Evolutionary conservation across 257 asterid species (phyloP).

Genomic region (Osmanthus fragrans): DNA sequence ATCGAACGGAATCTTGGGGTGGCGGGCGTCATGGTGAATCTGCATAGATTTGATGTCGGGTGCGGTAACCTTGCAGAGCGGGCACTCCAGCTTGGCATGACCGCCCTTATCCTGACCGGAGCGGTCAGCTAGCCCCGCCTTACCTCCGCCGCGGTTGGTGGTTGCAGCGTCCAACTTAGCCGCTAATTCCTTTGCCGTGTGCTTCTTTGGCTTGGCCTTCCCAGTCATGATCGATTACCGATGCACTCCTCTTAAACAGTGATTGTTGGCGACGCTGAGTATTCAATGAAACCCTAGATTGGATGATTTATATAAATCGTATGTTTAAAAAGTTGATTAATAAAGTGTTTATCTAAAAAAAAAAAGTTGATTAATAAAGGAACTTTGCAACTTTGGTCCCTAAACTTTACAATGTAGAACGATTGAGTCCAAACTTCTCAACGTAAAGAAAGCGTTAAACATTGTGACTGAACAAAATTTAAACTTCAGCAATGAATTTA

Average conservation of each 20-base stretch:
- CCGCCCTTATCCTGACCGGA: slow-evolving; percentile 77
- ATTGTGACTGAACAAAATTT: too few species aligned
- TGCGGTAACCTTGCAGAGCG: slow-evolving; percentile 76
- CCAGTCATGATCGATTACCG: slow-evolving; percentile 58
- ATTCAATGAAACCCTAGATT: neutral
- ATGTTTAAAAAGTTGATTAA: too few species aligned
- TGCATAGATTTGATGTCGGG: slow-evolving; percentile 85
- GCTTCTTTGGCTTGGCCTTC: slow-evolving; percentile 93
- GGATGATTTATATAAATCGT: neutral
- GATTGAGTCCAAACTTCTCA: neutral
- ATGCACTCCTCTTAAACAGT: neutral
- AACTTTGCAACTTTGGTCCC: neutral
- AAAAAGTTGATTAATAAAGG: neutral
- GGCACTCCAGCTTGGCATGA: slow-evolving; percentile 87
- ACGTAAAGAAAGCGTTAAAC: too few species aligned
- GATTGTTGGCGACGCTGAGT: neutral
- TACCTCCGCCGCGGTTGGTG: slow-evolving; percentile 89
- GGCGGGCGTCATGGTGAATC: slow-evolving; percentile 88
- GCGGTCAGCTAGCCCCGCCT: slow-evolving; percentile 76
- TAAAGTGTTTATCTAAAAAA: too few species aligned
- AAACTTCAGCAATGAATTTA: too few species aligned
- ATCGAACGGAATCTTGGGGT: slow-evolving; percentile 80
- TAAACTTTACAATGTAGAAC: too few species aligned
- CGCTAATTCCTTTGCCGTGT: slow-evolving; percentile 86
- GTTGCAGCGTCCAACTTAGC: slow-evolving; percentile 79